Conservation (phyloP, 1,139 yeast species). For the Eremothecium cymbalariae region DNA sequence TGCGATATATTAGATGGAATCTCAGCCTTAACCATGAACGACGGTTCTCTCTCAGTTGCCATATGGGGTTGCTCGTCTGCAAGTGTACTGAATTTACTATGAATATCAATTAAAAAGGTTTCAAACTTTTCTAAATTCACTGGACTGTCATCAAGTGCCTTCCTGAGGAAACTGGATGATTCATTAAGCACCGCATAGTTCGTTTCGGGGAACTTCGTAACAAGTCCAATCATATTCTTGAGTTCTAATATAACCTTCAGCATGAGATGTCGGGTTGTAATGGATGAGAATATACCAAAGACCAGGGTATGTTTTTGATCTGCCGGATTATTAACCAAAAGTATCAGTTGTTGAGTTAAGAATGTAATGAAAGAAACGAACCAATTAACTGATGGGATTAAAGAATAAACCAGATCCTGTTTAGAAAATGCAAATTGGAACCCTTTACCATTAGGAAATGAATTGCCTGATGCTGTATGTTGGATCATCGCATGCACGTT, state of each 20-base stretch:
- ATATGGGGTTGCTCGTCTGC: constrained; percentile 23
- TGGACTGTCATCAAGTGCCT: constrained; percentile 29
- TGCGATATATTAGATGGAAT: constrained; percentile 22
- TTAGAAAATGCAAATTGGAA: constrained; percentile 32
- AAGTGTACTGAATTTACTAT: constrained; percentile 25
- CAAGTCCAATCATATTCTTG: constrained; percentile 27
- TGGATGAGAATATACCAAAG: constrained; percentile 29
- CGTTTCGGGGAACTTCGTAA: constrained; percentile 30
- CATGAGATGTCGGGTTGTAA: constrained; percentile 29
- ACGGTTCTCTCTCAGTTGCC: constrained; percentile 21
- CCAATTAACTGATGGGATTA: constrained; percentile 32
- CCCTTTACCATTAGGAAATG: constrained; percentile 23
- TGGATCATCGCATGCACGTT: constrained; percentile 23
- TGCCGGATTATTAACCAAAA: constrained; percentile 23
- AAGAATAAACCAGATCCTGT: constrained; percentile 30
- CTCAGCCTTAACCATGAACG: constrained; percentile 28
- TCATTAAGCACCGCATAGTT: constrained; percentile 30
- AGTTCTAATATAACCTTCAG: constrained; percentile 29
- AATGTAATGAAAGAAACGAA: constrained; percentile 29
- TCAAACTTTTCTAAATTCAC: constrained; percentile 31
- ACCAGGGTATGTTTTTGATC: constrained; percentile 23
- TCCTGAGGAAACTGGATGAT: constrained; percentile 28
- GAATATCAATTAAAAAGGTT: constrained; percentile 27
- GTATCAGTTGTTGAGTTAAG: constrained; percentile 27
- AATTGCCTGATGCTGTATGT: constrained; percentile 31